phyloP scores from a whole-genome alignment of 257 asterid species.

The Solanum arcanum region DNA sequence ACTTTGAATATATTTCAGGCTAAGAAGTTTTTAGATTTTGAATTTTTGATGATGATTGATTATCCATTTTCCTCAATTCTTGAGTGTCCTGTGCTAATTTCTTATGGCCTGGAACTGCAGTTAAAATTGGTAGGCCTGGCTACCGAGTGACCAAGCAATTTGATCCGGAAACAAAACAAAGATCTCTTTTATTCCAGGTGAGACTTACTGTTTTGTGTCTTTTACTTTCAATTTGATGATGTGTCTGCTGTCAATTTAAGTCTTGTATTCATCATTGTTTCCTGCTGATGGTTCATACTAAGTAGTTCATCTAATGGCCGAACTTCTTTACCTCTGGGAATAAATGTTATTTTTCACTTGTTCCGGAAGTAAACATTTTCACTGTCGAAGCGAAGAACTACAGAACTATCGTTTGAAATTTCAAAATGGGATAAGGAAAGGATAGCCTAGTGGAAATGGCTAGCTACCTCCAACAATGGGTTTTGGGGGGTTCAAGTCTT shows the following conservation, averaged over 20 bases:
- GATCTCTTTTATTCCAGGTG: slow-evolving; percentile 95
- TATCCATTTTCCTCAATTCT: not conserved
- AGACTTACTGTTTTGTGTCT: not conserved
- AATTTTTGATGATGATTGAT: not conserved
- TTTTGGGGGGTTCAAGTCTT: not conserved
- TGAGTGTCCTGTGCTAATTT: not conserved
- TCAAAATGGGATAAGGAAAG: not conserved
- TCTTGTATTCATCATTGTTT: not conserved
- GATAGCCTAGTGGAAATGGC: not conserved
- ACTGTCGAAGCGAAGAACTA: not conserved
- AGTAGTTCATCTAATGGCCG: not conserved
- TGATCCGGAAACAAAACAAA: slow-evolving; percentile 87
- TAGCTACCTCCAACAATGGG: not conserved
- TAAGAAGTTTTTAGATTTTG: not conserved
- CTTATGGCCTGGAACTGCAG: slow-evolving; percentile 20
- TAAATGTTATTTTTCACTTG: not conserved
- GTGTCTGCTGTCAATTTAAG: not conserved
- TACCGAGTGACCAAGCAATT: slow-evolving; percentile 93
- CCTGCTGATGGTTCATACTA: not conserved
- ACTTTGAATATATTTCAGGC: not conserved
- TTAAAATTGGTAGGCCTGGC: slow-evolving; percentile 97
- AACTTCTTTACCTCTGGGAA: not conserved
- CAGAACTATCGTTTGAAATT: not conserved
- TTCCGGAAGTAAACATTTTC: not conserved
- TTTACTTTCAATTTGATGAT: not conserved